Conservation (phyloP, 106 monocot genomes). For the Ottelia alismoides region DNA sequence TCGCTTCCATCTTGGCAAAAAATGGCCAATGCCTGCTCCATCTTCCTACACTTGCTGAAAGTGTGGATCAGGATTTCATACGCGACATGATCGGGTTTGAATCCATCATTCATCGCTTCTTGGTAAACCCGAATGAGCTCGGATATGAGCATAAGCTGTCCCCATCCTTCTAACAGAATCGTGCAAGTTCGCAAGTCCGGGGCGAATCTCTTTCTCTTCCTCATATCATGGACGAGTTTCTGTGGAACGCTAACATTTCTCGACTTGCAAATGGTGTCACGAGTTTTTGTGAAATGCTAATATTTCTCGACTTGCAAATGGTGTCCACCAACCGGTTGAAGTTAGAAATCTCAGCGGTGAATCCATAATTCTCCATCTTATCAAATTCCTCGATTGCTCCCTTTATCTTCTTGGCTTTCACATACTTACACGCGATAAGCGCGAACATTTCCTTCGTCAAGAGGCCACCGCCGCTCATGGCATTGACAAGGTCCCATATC, state of each 20-base stretch:
- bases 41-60: conserved; percentile 37
- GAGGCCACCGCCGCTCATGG: conserved; percentile 11
- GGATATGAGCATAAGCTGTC: conserved; percentile 23
- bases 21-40: conserved; percentile 40
- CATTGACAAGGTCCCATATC: no score
- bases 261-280: no score
- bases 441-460: conserved; percentile 49
- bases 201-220: conserved; percentile 31
- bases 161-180: conserved; percentile 77
- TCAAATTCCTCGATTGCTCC: conserved; percentile 57
- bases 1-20: no score
- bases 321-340: conserved; percentile 53
- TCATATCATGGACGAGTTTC: conserved; percentile 41
- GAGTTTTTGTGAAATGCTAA: no score
- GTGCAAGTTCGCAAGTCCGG: conserved; percentile 65
- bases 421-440: conserved; percentile 49
- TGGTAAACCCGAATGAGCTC: conserved; percentile 31
- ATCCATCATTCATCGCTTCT: conserved; percentile 45
- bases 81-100: no score
- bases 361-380: conserved; percentile 43
- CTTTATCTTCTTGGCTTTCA: conserved; percentile 40
- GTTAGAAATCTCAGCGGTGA: conserved; percentile 36
- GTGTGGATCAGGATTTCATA: conserved; percentile 55
- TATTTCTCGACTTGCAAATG: no score
- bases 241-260: no score